Percentiles rank a stretch among this genome's conserved stretches.
Conservation (phyloP, 2,329 filamentous ascomycete genomes). For the Cercospora beticola region DNA sequence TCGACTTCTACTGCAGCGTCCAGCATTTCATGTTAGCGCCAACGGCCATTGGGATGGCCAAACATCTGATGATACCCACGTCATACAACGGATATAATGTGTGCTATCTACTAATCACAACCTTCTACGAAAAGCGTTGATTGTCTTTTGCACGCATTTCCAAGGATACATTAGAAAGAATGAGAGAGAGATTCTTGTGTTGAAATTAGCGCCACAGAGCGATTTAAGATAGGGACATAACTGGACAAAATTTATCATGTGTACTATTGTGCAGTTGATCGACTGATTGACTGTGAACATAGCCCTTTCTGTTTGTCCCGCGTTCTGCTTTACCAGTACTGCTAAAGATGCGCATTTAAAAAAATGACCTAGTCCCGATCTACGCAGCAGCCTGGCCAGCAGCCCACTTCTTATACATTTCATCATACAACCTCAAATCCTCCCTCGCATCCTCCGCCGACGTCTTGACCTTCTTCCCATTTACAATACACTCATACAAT, state of each 20-base stretch:
- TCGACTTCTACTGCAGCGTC: slow-evolving; percentile 12
- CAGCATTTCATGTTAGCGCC: neutral
- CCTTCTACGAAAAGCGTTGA: neutral
- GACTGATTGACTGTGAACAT: neutral
- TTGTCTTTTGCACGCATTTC: neutral
- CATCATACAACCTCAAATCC: slow-evolving; percentile 41
- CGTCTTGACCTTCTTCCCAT: slow-evolving; percentile 45
- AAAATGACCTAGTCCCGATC: too few relatives aligned
- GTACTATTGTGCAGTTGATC: neutral
- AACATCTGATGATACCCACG: slow-evolving; percentile 21
- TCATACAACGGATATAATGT: slow-evolving; percentile 19
- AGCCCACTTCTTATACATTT: slow-evolving; percentile 33
- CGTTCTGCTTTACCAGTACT: too few relatives aligned
- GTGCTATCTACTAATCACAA: slow-evolving; percentile 3
- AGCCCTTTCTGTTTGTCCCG: too few relatives aligned
- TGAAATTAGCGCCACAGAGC: neutral
- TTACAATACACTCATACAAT: slow-evolving; percentile 41
- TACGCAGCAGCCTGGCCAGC: neutral
- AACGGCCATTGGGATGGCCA: slow-evolving; percentile 1
- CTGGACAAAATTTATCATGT: neutral
- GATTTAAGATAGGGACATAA: neutral
- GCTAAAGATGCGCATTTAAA: too few relatives aligned
- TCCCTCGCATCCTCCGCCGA: slow-evolving; percentile 44
- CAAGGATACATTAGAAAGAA: neutral
- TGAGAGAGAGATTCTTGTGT: neutral